phyloP scores from a whole-genome alignment of 2,329 filamentous ascomycete species.

The Monilinia aucupariae region DNA sequence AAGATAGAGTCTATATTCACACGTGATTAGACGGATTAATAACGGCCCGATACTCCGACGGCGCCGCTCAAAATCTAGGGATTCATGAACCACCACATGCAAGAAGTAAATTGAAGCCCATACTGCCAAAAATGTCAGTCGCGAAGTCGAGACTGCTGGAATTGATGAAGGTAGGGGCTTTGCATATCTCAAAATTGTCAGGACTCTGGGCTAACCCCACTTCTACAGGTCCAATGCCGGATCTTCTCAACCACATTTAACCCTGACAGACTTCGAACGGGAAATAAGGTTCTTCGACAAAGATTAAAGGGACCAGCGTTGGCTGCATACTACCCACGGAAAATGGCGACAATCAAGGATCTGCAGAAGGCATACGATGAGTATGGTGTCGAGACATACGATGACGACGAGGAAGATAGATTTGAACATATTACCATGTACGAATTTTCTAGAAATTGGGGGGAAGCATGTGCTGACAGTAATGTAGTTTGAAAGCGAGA shows the following conservation, averaged over 20 bases:
- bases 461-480: conserved; percentile 43
- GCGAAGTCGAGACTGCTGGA: conserved; percentile 59
- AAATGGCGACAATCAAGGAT: conserved; percentile 57
- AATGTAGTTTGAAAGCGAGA: conserved; percentile 62
- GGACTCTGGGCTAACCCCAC: not conserved
- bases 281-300: conserved; percentile 89
- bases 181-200: not conserved
- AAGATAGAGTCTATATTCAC: not conserved
- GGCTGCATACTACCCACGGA: conserved; percentile 83
- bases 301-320: conserved; percentile 78
- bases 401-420: conserved; percentile 75
- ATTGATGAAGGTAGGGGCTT: conserved; percentile 65
- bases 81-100: not conserved
- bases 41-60: not conserved
- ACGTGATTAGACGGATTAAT: not conserved
- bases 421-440: conserved; percentile 36
- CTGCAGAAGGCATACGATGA: conserved; percentile 53
- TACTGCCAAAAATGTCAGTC: conserved; percentile 51
- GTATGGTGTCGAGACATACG: conserved; percentile 45
- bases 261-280: conserved; percentile 72
- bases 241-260: conserved; percentile 92
- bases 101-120: conserved; percentile 7
- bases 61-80: conserved; percentile 3
- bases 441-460: conserved; percentile 45
- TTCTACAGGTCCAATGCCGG: conserved; percentile 73